Base-by-base conservation (phyloP, 257 asterid genomes). In the Petrea volubilis region DNA sequence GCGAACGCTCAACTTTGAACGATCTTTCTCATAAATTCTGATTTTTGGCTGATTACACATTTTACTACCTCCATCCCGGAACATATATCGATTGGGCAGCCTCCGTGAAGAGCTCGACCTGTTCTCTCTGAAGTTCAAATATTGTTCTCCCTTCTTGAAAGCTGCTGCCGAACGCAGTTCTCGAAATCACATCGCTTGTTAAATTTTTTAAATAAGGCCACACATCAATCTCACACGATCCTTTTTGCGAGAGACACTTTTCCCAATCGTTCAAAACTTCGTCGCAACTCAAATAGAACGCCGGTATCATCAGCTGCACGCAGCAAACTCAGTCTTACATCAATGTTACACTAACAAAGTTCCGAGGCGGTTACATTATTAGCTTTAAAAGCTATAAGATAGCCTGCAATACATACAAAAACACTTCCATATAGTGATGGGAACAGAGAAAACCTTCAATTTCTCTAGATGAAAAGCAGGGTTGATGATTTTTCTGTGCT, bases 391-490 rank as follows among this genome's bases (percentile, higher is more conserved):
- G n/a, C n/a, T n/a, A n/a, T n/a, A n/a, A n/a, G n/a, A n/a, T n/a
- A n/a, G n/a, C n/a, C n/a, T n/a, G n/a, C n/a, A n/a, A n/a, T n/a
- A n/a, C n/a, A n/a, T n/a, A n/a, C n/a, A n/a, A n/a, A n/a, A n/a
- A n/a, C n/a, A n/a, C n/a, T n/a, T n/a, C n/a, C n/a, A n/a, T n/a
- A n/a, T n/a, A n/a, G n/a, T n/a, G n/a, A n/a, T 85, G n/a, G n/a
- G n/a, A n/a, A n/a, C n/a, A n/a, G n/a, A n/a, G n/a, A n/a, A n/a
- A n/a, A n/a, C n/a, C n/a, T n/a, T n/a, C n/a, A n/a, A n/a, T n/a
- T n/a, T n/a, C n/a, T n/a, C n/a, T n/a, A n/a, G n/a, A n/a, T n/a
- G 88, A 81, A 90, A 90, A 57, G 91, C 87, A 11, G 95, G 89
- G 75, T 70, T 85, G 71, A 90, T 70, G 61, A 90, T 47, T 64